A percentile compares a stretch with the other conserved stretches of the same genome.
These are phyloP conservation scores for Geotrichum histeridarum DNA, from an alignment of 1,139 yeast species.

Conservation along the genomic window DNA sequence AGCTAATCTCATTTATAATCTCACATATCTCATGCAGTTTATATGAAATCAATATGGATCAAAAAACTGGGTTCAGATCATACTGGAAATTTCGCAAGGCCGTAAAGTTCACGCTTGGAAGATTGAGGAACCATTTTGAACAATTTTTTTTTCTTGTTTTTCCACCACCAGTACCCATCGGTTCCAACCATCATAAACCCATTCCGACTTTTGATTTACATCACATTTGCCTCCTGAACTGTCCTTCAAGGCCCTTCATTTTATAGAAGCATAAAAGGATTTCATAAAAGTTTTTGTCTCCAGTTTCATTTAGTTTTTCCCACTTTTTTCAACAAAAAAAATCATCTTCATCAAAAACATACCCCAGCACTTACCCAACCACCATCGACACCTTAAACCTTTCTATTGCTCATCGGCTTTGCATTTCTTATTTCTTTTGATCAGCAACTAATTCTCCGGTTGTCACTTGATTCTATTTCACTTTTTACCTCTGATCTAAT, in stretches of 20 bases:
- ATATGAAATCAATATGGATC: neutral
- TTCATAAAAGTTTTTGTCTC: neutral
- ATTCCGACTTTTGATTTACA: slow-evolving; percentile 4
- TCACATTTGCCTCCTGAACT: neutral
- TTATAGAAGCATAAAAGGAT: slow-evolving; percentile 2
- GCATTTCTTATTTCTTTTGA: too few species aligned
- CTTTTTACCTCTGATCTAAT: neutral
- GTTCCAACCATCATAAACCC: neutral
- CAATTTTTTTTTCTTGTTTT: slow-evolving; percentile 4
- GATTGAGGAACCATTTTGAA: neutral
- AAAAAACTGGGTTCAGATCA: neutral
- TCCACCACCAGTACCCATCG: slow-evolving; percentile 6
- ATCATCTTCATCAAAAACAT: neutral
- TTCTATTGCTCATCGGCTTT: too few species aligned
- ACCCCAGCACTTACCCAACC: neutral
- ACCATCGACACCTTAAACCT: neutral
- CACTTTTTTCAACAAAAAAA: neutral
- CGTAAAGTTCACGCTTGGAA: neutral
- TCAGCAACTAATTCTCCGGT: too few species aligned
- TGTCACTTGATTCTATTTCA: too few species aligned
- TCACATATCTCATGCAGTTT: neutral
- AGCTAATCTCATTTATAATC: neutral
- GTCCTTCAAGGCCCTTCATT: neutral
- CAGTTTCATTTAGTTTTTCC: neutral
- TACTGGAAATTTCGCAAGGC: slow-evolving; percentile 10